phyloP scores from a whole-genome alignment of 768 basidiomycete species.

The Trametes maxima region DNA sequence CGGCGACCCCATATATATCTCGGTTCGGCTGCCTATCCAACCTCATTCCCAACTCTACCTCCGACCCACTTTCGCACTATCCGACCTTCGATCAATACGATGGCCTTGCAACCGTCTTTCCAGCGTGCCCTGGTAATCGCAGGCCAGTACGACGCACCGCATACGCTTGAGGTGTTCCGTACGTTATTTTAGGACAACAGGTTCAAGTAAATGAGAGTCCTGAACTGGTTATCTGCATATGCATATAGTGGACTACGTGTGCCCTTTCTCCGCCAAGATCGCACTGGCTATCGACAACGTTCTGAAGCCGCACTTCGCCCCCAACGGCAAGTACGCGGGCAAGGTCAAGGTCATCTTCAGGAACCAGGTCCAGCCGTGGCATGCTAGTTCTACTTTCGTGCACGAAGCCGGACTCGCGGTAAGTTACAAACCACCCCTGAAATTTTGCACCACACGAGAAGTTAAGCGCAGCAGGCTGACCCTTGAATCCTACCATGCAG shows the following conservation, averaged over 20 bases:
- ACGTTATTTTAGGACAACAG: conserved; percentile 31
- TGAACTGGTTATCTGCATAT: background rate
- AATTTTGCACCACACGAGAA: background rate
- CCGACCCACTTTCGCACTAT: background rate
- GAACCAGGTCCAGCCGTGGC: conserved; percentile 81
- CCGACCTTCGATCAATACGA: conserved; percentile 31
- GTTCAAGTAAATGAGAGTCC: background rate
- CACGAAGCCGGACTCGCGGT: conserved; percentile 87
- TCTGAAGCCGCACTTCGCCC: conserved; percentile 58
- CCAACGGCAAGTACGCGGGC: conserved; percentile 64
- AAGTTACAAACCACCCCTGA: conserved; percentile 20
- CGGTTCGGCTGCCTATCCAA: background rate
- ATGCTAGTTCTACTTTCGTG: conserved; percentile 68
- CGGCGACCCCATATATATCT: conserved; percentile 4
- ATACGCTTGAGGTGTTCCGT: conserved; percentile 83
- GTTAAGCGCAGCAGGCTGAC: background rate
- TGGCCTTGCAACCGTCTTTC: conserved; percentile 82
- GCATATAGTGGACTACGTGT: conserved; percentile 78
- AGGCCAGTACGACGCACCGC: conserved; percentile 61
- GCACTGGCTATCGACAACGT: conserved; percentile 59
- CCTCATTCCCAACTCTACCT: background rate
- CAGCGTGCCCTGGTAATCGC: conserved; percentile 58
- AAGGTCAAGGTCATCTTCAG: conserved; percentile 76
- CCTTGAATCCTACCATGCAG: conserved; percentile 36
- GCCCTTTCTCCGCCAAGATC: conserved; percentile 77